Conservation (phyloP, 495 filamentous ascomycete genomes). For the Symbiotaphrina buchneri region DNA sequence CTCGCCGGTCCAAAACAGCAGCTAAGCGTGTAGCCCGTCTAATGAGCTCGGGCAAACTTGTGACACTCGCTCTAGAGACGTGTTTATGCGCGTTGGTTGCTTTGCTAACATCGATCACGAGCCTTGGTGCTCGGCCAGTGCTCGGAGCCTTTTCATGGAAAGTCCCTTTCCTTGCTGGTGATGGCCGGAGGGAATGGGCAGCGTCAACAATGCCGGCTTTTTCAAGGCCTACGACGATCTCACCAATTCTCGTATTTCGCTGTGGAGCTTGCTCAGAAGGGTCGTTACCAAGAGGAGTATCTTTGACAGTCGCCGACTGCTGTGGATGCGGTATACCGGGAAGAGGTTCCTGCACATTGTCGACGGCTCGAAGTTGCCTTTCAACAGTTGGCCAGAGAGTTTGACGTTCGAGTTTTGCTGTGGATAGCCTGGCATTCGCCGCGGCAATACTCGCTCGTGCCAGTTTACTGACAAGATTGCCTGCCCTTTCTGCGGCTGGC, state of each 20-base stretch:
- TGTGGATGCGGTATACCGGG: too few relatives aligned
- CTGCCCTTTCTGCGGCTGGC: neutral
- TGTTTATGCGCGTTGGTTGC: slow-evolving; percentile 2
- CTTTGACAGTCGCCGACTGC: too few relatives aligned
- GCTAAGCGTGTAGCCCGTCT: slow-evolving; percentile 69
- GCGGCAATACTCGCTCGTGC: neutral
- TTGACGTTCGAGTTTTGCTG: neutral
- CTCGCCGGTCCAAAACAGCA: slow-evolving; percentile 64
- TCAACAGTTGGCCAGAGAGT: too few relatives aligned
- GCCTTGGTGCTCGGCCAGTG: neutral
- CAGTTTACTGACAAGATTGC: neutral
- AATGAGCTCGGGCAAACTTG: slow-evolving; percentile 81
- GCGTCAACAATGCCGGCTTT: neutral
- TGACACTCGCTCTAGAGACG: slow-evolving; percentile 13
- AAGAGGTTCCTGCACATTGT: too few relatives aligned
- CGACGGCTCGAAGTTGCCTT: too few relatives aligned
- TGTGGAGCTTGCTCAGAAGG: too few relatives aligned
- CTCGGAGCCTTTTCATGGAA: slow-evolving; percentile 2
- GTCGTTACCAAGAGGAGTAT: too few relatives aligned
- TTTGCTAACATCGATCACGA: slow-evolving; percentile 1
- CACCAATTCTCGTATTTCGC: too few relatives aligned
- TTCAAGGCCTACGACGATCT: neutral
- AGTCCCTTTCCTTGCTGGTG: neutral
- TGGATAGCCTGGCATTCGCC: neutral
- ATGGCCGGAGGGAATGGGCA: neutral